These are phyloP conservation scores for Aphanomyces astaci DNA, from an alignment of 352 stramenopile genomes.

Conservation along the genomic window DNA sequence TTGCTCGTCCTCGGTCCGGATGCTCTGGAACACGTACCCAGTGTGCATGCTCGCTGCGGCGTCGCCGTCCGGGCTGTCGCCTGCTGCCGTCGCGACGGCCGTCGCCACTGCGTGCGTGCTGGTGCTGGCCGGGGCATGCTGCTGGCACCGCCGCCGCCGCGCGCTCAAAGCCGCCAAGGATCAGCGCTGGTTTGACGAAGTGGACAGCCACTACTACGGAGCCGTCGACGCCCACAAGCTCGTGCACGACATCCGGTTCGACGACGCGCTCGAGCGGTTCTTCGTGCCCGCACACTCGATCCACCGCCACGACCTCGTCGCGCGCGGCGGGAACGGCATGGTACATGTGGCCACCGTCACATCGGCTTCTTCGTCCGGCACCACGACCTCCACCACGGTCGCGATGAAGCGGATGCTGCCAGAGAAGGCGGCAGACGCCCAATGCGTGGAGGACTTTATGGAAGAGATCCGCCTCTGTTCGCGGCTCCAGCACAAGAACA, in stretches of 20 bases:
- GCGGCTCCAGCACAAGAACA: background rate
- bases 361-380: background rate
- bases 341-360: constrained; percentile 1
- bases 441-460: constrained; percentile 15
- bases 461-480: constrained; percentile 16
- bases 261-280: background rate
- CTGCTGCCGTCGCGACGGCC: background rate
- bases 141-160: background rate
- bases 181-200: constrained; percentile 3
- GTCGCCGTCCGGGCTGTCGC: background rate
- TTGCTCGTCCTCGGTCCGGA: background rate
- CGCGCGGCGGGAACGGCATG: background rate
- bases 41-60: background rate
- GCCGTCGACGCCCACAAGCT: background rate
- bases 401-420: constrained; percentile 16
- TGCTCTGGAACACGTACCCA: background rate
- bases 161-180: background rate
- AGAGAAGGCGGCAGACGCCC: background rate
- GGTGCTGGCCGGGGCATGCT: background rate
- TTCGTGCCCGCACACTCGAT: background rate
- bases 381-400: background rate
- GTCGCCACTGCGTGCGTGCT: background rate
- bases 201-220: background rate
- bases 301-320: background rate
- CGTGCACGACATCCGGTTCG: background rate